Evolutionary conservation across 2,329 filamentous ascomycete genomes (phyloP).

Genomic region (Escovopsis weberi): DNA sequence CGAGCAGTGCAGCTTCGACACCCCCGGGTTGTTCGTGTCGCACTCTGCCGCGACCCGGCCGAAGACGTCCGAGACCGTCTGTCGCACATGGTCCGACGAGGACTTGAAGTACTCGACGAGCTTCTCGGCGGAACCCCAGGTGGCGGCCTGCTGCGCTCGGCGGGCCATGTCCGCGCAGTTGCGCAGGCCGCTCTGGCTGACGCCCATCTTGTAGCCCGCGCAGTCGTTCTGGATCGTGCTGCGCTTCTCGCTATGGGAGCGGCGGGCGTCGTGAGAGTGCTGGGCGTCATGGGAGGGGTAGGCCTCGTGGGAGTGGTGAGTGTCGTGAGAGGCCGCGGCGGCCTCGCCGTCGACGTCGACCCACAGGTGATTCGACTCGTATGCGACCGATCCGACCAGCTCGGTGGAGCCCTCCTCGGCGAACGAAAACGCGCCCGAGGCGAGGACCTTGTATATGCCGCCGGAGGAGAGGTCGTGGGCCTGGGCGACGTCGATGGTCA

Average conservation of each 20-base stretch:
- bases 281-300: slow-evolving; percentile 27
- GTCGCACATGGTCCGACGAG: slow-evolving; percentile 27
- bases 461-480: slow-evolving; percentile 36
- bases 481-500: slow-evolving; percentile 40
- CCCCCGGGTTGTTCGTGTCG: slow-evolving; percentile 29
- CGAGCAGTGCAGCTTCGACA: slow-evolving; percentile 42
- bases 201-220: slow-evolving; percentile 28
- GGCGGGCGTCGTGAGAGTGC: slow-evolving; percentile 34
- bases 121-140: slow-evolving; percentile 32
- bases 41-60: slow-evolving; percentile 41
- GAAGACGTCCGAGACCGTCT: slow-evolving; percentile 36
- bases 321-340: slow-evolving; percentile 34
- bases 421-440: slow-evolving; percentile 41
- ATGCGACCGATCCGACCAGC: slow-evolving; percentile 40
- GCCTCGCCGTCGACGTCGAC: slow-evolving; percentile 40
- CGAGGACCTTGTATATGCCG: slow-evolving; percentile 41
- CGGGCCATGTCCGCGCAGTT: slow-evolving; percentile 40
- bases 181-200: slow-evolving; percentile 34
- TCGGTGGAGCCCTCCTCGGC: slow-evolving; percentile 35
- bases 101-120: slow-evolving; percentile 52
- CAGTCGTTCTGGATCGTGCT: slow-evolving; percentile 38
- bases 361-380: slow-evolving; percentile 42
- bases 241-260: slow-evolving; percentile 35
- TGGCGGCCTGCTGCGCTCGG: slow-evolving; percentile 35
- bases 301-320: slow-evolving; percentile 21